A percentile compares a stretch with the other conserved stretches of the same genome.
These are phyloP conservation scores for Nicotiana noctiflora DNA, from an alignment of 257 asterid genomes.

Conservation along the genomic window DNA sequence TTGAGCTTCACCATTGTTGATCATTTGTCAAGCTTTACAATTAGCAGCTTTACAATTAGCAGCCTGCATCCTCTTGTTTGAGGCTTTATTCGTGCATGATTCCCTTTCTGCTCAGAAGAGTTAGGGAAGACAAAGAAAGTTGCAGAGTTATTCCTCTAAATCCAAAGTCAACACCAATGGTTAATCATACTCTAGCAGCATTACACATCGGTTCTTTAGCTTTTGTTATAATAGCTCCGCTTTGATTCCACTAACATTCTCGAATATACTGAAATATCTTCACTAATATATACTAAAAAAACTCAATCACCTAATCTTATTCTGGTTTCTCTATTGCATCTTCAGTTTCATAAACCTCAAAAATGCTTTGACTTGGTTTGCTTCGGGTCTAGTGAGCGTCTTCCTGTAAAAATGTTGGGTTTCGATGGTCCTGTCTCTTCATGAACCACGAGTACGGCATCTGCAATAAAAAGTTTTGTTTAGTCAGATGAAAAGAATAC, in stretches of 20 bases:
- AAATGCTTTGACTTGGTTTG: background rate
- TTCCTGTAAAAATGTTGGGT: background rate
- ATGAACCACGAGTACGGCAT: background rate
- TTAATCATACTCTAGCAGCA: background rate
- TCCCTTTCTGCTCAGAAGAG: too few species aligned
- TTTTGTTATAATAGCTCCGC: background rate
- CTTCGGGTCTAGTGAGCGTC: too few species aligned
- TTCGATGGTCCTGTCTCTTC: background rate
- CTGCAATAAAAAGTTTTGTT: background rate
- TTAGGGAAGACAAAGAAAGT: too few species aligned
- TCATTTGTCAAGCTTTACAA: too few species aligned
- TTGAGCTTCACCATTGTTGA: too few species aligned
- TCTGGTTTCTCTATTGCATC: background rate
- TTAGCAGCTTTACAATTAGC: too few species aligned
- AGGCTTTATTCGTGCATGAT: too few species aligned
- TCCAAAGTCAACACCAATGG: background rate
- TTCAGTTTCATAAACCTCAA: background rate
- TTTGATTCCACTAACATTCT: background rate
- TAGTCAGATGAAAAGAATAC: background rate
- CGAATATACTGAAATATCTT: background rate
- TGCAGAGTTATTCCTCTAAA: too few species aligned
- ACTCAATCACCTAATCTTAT: background rate
- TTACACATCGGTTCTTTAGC: too few species aligned
- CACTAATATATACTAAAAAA: background rate
- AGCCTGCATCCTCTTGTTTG: too few species aligned